Base-by-base conservation (phyloP, 2,329 filamentous ascomycete genomes). In the Fusarium brevicatenulatum region DNA sequence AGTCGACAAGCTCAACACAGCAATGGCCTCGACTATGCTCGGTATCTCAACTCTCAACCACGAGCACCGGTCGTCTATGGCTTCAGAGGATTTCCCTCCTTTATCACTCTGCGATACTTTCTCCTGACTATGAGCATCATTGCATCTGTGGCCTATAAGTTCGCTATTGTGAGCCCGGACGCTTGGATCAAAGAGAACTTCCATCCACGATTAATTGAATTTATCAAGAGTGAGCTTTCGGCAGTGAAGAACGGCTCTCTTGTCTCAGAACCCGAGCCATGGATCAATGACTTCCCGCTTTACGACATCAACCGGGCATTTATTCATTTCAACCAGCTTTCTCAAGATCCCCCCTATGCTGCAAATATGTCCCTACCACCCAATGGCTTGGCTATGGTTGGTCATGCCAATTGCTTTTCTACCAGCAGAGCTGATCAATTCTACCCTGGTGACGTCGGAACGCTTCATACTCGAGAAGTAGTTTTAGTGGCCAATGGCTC, bases 41-140 rank as follows among this genome's bases (percentile, higher is more conserved):
- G 44, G 11, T 63, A 63, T 44, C 62, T 44, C 58, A 63, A 63
- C 9, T 64, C 62, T 8, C 62, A 63, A 11, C 30, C 58, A 13
- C 58, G 39, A 12, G 46, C 59, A 40, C 40, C 58, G 21, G 34
- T 63, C 23, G 19, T 32, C 10, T 63, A 63, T 15, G 56, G 61
- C 18, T n/a, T 63, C 43, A 37, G 37, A 52, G 56, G 61, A 4
- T 63, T 43, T n/a, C 56, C 61, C 18, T 44, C 25, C 23, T 52
- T 63, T 12, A 25, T 62, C 5, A 63, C 61, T 34, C 13, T 63
- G n/a, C 47, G 15, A 21, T 52, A 63, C 13, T 25, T 18, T n/a
- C 25, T 52, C 28, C 1, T 43, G 15, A 5, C 40, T 25, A 43
- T 62, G 43, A 37, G 61, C 3, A 39, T 52, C 12, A 39, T 47